These are phyloP conservation scores for Pelargonium myrrhifolium DNA, from an alignment of 441 rosid genomes.

Conservation along the genomic window DNA sequence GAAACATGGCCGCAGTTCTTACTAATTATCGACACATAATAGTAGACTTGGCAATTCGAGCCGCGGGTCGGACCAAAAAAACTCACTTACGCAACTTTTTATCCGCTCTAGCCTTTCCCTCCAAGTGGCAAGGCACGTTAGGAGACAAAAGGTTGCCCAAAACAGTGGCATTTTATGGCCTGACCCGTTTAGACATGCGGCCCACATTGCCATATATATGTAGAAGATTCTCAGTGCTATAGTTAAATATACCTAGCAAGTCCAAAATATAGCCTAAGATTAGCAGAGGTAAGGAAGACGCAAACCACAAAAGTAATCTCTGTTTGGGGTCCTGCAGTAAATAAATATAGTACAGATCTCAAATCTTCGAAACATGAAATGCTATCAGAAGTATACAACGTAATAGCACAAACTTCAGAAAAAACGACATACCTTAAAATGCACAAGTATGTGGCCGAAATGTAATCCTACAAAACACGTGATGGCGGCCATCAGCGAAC, in stretches of 20 bases:
- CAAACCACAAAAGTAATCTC: constrained; percentile 37
- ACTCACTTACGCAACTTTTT: too few relatives aligned
- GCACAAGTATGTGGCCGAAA: constrained; percentile 48
- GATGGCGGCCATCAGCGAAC: constrained; percentile 50
- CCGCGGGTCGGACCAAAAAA: too few relatives aligned
- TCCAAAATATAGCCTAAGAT: constrained; percentile 35
- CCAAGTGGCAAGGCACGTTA: too few relatives aligned
- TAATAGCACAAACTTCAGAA: constrained; percentile 3
- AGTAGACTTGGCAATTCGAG: too few relatives aligned
- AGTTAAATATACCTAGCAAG: constrained; percentile 33
- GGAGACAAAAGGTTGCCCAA: too few relatives aligned
- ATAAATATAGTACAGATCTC: constrained; percentile 8
- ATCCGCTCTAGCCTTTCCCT: too few relatives aligned
- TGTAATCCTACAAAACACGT: constrained; percentile 54
- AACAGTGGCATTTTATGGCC: too few relatives aligned
- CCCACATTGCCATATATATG: too few relatives aligned
- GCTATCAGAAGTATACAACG: neutral
- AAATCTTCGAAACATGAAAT: neutral
- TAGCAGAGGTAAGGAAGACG: constrained; percentile 33
- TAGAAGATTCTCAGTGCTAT: neutral
- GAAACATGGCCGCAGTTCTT: neutral
- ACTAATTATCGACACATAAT: neutral
- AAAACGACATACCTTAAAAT: constrained; percentile 34
- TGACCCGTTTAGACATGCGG: too few relatives aligned
- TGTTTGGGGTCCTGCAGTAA: constrained; percentile 35